Percentiles rank a stretch among this genome's conserved stretches.
Conservation (phyloP, 1,284 basidiomycete genomes). For the Heterobasidion parviporum region DNA sequence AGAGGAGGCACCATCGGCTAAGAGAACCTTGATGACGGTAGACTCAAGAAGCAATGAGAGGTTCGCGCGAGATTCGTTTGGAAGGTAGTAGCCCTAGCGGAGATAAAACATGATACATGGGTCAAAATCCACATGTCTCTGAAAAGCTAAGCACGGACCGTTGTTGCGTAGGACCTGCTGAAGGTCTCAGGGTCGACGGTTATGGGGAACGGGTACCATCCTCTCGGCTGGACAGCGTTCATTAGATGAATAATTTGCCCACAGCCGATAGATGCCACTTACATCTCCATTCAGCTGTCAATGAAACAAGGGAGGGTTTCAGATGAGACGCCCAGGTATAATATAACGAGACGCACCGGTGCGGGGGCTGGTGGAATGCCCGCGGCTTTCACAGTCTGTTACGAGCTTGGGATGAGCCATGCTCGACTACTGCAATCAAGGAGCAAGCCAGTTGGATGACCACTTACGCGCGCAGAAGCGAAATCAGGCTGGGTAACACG, state of each 20-base stretch:
- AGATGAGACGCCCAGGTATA: no score
- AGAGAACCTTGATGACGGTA: background rate
- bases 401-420: no score
- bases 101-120: background rate
- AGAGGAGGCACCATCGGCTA: background rate
- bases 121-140: background rate
- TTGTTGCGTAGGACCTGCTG: constrained; percentile 1
- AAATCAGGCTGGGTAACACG: background rate
- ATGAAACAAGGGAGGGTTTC: no score
- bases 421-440: no score
- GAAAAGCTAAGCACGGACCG: background rate
- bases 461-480: no score
- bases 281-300: constrained; percentile 1
- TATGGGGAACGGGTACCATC: no score
- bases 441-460: no score
- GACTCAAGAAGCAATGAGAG: background rate
- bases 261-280: background rate
- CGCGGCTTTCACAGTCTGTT: background rate
- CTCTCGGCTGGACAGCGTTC: no score
- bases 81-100: background rate
- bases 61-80: background rate
- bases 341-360: background rate
- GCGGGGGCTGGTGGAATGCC: background rate
- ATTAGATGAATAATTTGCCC: no score
- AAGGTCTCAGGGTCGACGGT: background rate